These are phyloP conservation scores for Falciphora oryzae DNA, from an alignment of 2,329 filamentous ascomycete species.

Conservation along the genomic window DNA sequence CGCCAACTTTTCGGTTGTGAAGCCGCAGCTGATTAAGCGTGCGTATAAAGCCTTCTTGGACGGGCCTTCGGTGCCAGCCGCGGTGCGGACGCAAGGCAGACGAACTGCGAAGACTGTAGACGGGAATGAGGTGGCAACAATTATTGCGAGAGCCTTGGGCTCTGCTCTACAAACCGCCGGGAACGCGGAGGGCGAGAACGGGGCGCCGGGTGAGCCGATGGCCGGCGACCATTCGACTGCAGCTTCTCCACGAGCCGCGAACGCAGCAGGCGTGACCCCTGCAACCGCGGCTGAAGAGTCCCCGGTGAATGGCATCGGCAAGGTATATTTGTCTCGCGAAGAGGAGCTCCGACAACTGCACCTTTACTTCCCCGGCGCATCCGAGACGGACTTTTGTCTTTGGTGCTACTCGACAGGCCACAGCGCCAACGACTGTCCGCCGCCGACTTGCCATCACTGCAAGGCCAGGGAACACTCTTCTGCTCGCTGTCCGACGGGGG, in stretches of 20 bases:
- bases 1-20: not conserved
- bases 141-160: not conserved
- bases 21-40: not conserved
- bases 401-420: constrained; percentile 47
- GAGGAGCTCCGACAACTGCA: constrained; percentile 34
- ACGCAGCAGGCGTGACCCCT: not conserved
- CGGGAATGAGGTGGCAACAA: not conserved
- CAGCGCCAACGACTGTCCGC: constrained; percentile 36
- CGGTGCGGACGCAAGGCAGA: not conserved
- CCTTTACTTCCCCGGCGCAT: constrained; percentile 47
- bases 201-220: too few species aligned
- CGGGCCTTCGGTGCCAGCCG: not conserved
- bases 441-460: constrained; percentile 43
- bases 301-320: not conserved
- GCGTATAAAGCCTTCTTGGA: not conserved
- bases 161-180: not conserved
- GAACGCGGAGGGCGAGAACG: not conserved
- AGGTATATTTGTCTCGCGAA: constrained; percentile 12
- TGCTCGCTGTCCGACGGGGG: constrained; percentile 43
- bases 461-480: constrained; percentile 38
- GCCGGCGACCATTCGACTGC: not conserved
- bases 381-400: constrained; percentile 41
- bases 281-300: not conserved
- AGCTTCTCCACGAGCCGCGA: not conserved
- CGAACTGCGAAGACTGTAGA: not conserved